Base-by-base conservation (phyloP, 139 green algal species). In the Chlamydomonas applanata region DNA sequence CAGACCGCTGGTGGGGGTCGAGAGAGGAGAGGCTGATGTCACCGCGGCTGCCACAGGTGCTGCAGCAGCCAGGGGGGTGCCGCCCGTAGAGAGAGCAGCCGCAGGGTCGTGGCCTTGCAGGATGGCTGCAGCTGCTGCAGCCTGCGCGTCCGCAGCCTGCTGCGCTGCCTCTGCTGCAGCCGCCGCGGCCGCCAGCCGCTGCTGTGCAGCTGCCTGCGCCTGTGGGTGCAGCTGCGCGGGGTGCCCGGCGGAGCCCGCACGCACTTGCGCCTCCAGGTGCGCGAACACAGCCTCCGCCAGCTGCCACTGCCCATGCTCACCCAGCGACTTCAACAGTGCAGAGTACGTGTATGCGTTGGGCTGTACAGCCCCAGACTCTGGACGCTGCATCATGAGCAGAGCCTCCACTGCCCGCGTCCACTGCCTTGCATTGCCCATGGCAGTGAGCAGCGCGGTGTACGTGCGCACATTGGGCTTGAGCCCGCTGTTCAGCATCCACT, bases 321-420 rank as follows among this genome's bases (percentile, higher is more conserved):
- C 92, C 77, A 94, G 77, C 20, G 80, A 49, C 81, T 94, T 93
- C 24, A 97, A 73, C 63, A 96, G 77, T 0, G 89, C 81, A 27
- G 82, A 89, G 76, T 95, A 95, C 2, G 91, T 96, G 81, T 94
- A 96, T 4, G 90, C 88, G 70, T 97, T 97, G 62, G 93, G 92
- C 80, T 75, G 56, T 22, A 61, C 19, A 3, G 13, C 32, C 4
- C 16, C 53, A 13, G 53, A 61, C 44, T 86, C 79, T 56, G 79
- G 65, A 14, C 67, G 73, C 59, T 86, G 77, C 91, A 97, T 96
- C 34, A 69, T 65, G 34, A 70, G 35, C 46, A 97, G 82, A 63
- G 91, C 72, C 29, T 85, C 75, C 59, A 89, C 64, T 0, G 91
- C 93, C 14, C 87, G 78, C 14, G 85, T 74, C 89, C 91, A 96